These are phyloP conservation scores for Hirschioporus abietinus DNA, from an alignment of 768 basidiomycete species.

Conservation along the genomic window DNA sequence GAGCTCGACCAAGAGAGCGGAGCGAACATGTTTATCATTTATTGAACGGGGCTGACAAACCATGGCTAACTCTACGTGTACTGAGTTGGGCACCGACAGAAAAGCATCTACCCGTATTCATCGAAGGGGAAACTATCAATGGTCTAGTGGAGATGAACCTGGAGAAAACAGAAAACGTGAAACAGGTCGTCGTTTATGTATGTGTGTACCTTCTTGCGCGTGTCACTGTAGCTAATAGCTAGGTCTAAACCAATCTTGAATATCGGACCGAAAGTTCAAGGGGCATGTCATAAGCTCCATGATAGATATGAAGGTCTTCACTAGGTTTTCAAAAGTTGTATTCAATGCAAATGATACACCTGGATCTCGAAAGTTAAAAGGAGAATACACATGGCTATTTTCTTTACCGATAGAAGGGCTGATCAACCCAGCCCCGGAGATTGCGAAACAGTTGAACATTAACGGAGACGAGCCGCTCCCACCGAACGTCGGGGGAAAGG, in stretches of 20 bases:
- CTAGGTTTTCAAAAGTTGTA: not conserved
- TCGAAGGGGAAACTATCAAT: slow-evolving; percentile 42
- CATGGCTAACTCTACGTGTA: slow-evolving; percentile 45
- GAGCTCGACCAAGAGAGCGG: not conserved
- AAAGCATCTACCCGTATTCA: slow-evolving; percentile 39
- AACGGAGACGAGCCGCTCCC: slow-evolving; percentile 37
- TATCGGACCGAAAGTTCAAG: not conserved
- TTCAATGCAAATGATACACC: not conserved
- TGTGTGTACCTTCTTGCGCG: not conserved
- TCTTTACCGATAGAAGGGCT: slow-evolving; percentile 39
- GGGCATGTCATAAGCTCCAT: slow-evolving; percentile 1
- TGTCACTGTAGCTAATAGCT: not conserved
- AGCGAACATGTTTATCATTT: slow-evolving; percentile 36
- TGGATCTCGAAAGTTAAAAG: slow-evolving; percentile 30
- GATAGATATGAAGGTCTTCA: not conserved
- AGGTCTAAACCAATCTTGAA: not conserved
- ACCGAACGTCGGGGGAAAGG: slow-evolving; percentile 49
- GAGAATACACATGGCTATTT: slow-evolving; percentile 45
- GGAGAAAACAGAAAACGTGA: slow-evolving; percentile 42
- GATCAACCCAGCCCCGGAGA: slow-evolving; percentile 29
- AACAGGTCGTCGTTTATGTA: slow-evolving; percentile 43
- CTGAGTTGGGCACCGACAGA: slow-evolving; percentile 36
- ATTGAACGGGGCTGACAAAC: slow-evolving; percentile 35
- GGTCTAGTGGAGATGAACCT: slow-evolving; percentile 49
- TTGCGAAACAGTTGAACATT: slow-evolving; percentile 22